Evolutionary conservation across 2,329 filamentous ascomycete species (phyloP).

Genomic region (Aspergillus hiratsukae): DNA sequence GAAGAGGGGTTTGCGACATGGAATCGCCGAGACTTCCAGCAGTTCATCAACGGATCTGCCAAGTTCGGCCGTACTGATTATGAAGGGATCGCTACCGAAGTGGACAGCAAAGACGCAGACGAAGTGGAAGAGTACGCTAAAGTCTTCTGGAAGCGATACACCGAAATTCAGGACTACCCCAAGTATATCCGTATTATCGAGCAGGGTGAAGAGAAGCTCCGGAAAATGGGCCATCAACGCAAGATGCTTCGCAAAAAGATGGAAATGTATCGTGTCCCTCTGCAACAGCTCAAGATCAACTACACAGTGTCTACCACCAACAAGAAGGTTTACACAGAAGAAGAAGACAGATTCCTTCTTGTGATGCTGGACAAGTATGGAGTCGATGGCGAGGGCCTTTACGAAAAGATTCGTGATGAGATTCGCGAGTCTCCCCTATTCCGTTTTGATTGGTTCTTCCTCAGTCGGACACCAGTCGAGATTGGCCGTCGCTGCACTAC

Average conservation of each 20-base stretch:
- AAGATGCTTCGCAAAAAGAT: conserved; percentile 95
- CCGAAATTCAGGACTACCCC: conserved; percentile 79
- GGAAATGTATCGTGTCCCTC: conserved; percentile 89
- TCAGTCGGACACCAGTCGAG: conserved; percentile 88
- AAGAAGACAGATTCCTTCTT: conserved; percentile 91
- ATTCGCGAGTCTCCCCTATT: conserved; percentile 92
- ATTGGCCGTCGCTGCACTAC: conserved; percentile 91
- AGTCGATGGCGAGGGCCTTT: conserved; percentile 83
- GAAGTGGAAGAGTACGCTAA: conserved; percentile 91
- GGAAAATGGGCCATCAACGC: conserved; percentile 85
- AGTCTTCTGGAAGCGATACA: conserved; percentile 94
- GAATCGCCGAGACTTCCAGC: conserved; percentile 97
- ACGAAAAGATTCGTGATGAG: conserved; percentile 94
- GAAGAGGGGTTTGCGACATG: conserved; percentile 85
- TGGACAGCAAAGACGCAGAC: conserved; percentile 80
- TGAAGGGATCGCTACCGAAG: conserved; percentile 77
- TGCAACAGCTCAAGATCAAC: conserved; percentile 97
- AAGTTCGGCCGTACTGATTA: conserved; percentile 87
- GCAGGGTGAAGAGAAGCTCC: conserved; percentile 83
- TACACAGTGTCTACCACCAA: conserved; percentile 98
- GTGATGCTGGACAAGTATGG: conserved; percentile 91
- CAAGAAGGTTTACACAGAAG: conserved; percentile 99
- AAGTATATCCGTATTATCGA: conserved; percentile 90
- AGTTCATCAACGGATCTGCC: conserved; percentile 92
- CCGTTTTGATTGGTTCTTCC: conserved; percentile 99